A percentile compares a stretch with the other conserved stretches of the same genome.
Evolutionary conservation across 495 filamentous ascomycete species (phyloP).

Genomic region (Aspergillus panamensis): DNA sequence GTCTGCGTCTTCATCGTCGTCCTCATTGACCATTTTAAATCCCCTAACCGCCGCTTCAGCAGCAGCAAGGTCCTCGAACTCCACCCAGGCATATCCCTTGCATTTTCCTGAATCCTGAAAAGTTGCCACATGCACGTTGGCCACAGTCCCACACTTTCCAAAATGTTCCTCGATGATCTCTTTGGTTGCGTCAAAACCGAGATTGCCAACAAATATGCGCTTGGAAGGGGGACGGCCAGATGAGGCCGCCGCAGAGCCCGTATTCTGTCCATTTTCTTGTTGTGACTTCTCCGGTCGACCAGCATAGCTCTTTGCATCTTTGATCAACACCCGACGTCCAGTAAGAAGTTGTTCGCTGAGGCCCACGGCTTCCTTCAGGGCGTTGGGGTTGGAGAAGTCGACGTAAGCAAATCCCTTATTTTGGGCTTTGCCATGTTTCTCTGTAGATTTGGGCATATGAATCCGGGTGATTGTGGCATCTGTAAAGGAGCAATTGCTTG

Average conservation of each 20-base stretch:
- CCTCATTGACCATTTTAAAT: slow-evolving; percentile 63
- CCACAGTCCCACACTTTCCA: slow-evolving; percentile 72
- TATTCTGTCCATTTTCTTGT: slow-evolving; percentile 38
- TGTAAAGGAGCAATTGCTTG: slow-evolving; percentile 62
- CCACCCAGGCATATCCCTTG: slow-evolving; percentile 94
- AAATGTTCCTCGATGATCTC: slow-evolving; percentile 78
- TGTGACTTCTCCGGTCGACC: slow-evolving; percentile 65
- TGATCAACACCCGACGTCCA: slow-evolving; percentile 83
- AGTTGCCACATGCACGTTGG: slow-evolving; percentile 79
- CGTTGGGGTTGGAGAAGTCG: slow-evolving; percentile 71
- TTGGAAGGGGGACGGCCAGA: slow-evolving; percentile 61
- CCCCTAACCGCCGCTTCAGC: slow-evolving; percentile 79
- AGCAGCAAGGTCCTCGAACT: slow-evolving; percentile 73
- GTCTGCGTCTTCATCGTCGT: slow-evolving; percentile 56
- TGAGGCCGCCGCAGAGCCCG: slow-evolving; percentile 32
- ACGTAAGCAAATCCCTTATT: slow-evolving; percentile 96
- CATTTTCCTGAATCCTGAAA: slow-evolving; percentile 98
- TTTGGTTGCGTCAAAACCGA: slow-evolving; percentile 79
- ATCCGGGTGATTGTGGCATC: slow-evolving; percentile 72
- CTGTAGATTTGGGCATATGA: slow-evolving; percentile 62
- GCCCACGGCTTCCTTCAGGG: slow-evolving; percentile 66
- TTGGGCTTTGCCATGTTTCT: slow-evolving; percentile 48
- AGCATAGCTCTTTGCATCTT: slow-evolving; percentile 80
- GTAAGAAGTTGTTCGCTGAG: slow-evolving; percentile 74
- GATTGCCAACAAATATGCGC: slow-evolving; percentile 89